Evolutionary conservation across 2,329 filamentous ascomycete genomes (phyloP).

Genomic region (Didymella exigua): DNA sequence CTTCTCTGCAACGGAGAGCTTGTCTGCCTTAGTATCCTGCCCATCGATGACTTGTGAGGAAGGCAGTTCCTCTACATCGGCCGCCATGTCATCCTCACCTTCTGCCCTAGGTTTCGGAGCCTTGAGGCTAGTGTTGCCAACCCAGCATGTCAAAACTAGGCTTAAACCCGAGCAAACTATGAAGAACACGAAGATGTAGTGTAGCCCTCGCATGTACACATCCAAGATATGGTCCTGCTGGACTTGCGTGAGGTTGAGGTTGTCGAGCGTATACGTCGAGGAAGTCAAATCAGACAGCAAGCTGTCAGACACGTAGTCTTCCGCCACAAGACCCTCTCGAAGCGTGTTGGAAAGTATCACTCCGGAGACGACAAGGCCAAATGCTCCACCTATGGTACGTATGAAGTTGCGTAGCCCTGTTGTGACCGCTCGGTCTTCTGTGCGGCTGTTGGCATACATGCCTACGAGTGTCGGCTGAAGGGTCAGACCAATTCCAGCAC

Average conservation of each 20-base stretch:
- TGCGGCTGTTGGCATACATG: slow-evolving; percentile 57
- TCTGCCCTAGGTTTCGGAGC: slow-evolving; percentile 25
- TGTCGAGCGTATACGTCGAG: slow-evolving; percentile 26
- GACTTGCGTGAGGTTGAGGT: slow-evolving; percentile 12
- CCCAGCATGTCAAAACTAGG: slow-evolving; percentile 25
- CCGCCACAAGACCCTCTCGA: slow-evolving; percentile 11
- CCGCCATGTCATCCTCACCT: slow-evolving; percentile 3
- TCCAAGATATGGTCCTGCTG: slow-evolving; percentile 8
- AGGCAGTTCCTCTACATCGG: not conserved
- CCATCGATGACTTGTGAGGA: not conserved
- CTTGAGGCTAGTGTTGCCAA: slow-evolving; percentile 32
- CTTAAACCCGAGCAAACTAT: slow-evolving; percentile 22
- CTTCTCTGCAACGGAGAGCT: not conserved
- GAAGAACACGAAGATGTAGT: slow-evolving; percentile 30
- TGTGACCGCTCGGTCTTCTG: slow-evolving; percentile 64
- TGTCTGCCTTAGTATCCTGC: not conserved
- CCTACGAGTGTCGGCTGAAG: slow-evolving; percentile 63
- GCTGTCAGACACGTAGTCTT: slow-evolving; percentile 16
- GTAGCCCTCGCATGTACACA: slow-evolving; percentile 26
- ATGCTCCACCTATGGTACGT: slow-evolving; percentile 63
- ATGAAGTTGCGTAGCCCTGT: slow-evolving; percentile 68
- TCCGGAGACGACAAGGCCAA: slow-evolving; percentile 60
- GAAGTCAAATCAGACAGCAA: slow-evolving; percentile 27
- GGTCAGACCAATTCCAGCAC: slow-evolving; percentile 54
- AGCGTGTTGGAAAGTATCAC: slow-evolving; percentile 28